These are phyloP conservation scores for Hortiboletus rubellus DNA, from an alignment of 1,284 basidiomycete genomes.

Conservation along the genomic window DNA sequence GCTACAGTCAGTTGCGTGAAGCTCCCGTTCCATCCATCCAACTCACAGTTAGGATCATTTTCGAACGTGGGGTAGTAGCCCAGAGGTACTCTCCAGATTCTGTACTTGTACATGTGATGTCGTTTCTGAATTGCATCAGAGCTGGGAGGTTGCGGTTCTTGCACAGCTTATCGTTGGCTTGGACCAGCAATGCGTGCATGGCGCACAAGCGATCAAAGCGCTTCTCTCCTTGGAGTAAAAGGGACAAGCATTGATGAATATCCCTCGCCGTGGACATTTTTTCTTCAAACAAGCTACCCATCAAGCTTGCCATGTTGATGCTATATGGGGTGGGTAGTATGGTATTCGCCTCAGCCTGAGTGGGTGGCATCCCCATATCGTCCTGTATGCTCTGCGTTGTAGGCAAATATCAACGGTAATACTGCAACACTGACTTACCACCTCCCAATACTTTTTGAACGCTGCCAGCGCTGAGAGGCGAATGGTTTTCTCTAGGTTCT, in stretches of 20 bases:
- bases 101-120: constrained; percentile 9
- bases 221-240: constrained; percentile 23
- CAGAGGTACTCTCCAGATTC: constrained; percentile 24
- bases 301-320: constrained; percentile 34
- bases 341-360: background rate
- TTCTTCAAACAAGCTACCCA: constrained; percentile 34
- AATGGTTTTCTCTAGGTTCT: constrained; percentile 16
- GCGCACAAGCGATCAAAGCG: constrained; percentile 28
- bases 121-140: constrained; percentile 18
- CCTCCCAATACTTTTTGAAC: constrained; percentile 27
- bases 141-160: constrained; percentile 25
- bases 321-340: constrained; percentile 13
- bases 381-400: constrained; percentile 16
- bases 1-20: background rate
- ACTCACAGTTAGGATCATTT: constrained; percentile 24
- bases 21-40: too few species aligned
- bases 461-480: constrained; percentile 18
- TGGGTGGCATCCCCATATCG: constrained; percentile 1
- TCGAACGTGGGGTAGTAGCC: constrained; percentile 17
- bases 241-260: constrained; percentile 29
- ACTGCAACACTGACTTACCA: constrained; percentile 16
- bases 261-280: constrained; percentile 28
- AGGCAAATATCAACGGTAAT: background rate
- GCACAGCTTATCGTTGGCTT: constrained; percentile 36
- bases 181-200: constrained; percentile 31